phyloP scores from a whole-genome alignment of 495 filamentous ascomycete genomes.

The Letharia lupina region DNA sequence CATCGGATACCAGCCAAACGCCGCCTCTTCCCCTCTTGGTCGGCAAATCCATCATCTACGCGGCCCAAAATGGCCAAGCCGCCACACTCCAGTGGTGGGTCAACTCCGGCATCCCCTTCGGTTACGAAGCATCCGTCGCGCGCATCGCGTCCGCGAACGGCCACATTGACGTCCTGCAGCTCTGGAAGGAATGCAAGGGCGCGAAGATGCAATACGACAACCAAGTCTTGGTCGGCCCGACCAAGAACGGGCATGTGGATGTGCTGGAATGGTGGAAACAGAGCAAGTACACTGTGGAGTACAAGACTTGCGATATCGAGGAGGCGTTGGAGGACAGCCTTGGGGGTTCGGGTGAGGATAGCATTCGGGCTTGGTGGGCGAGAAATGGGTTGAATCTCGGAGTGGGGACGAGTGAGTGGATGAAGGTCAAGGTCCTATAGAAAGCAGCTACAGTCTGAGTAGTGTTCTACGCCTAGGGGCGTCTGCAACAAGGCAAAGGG shows the following conservation, averaged over 20 bases:
- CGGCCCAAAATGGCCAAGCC: slow-evolving; percentile 67
- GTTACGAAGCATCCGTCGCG: slow-evolving; percentile 66
- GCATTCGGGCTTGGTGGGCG: slow-evolving; percentile 82
- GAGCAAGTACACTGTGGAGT: slow-evolving; percentile 71
- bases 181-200: slow-evolving; percentile 71
- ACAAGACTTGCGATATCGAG: slow-evolving; percentile 92
- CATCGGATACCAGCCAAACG: slow-evolving; percentile 20
- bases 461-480: no score
- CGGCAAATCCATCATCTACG: slow-evolving; percentile 69
- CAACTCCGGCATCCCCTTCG: slow-evolving; percentile 61
- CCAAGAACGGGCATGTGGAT: slow-evolving; percentile 72
- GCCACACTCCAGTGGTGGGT: slow-evolving; percentile 77
- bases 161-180: slow-evolving; percentile 74
- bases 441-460: no score
- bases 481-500: no score
- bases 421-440: slow-evolving; percentile 64
- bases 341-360: slow-evolving; percentile 53
- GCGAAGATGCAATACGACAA: slow-evolving; percentile 83
- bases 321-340: slow-evolving; percentile 84
- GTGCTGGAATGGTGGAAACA: slow-evolving; percentile 89
- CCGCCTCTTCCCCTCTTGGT: slow-evolving; percentile 54
- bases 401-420: slow-evolving; percentile 84
- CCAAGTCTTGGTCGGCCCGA: slow-evolving; percentile 79
- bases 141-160: slow-evolving; percentile 77
- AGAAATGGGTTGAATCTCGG: slow-evolving; percentile 79